Base-by-base conservation (phyloP, 768 basidiomycete species). In the Suillus americanus region DNA sequence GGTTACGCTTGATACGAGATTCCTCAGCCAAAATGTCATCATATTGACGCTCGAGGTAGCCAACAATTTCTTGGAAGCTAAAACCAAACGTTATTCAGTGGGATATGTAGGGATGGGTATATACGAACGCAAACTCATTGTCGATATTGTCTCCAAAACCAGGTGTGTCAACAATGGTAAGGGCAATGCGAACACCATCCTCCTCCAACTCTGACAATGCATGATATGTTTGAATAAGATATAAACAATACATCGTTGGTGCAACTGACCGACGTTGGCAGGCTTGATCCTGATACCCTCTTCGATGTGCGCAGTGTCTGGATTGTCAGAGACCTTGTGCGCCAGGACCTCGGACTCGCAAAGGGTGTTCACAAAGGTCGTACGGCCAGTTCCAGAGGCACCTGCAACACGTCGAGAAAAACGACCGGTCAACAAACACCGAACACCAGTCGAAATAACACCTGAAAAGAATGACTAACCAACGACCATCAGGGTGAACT, bases 71-170 rank as follows among this genome's bases (percentile, higher is more conserved):
- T 77, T 93, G 91, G 80, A 99, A 99, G 62, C 97, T 98, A 69
- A 28, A 63, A 50, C 23, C 64, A 37, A 18, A 41, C 48, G 18
- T 62, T 48, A 62, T 54, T 62, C 60, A 37, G 56, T 25, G 61
- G 51, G 64, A 48, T 25, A 41, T 53, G 65, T 23, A 45, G 12
- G 35, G 51, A 55, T 12, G 14, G 63, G 67, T 64, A 48, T 45
- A 63, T 46, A 85, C 95, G 75, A 78, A 97, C 97, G 94, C 91
- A 75, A 94, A 94, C 79, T 98, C 96, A 72, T 99, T 99, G 83
- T 99, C 95, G 74, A 99, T 97, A 74, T 95, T 96, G 79, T 98
- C 95, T 45, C 97, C 97, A 71, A 99, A 99, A 53, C 97, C 97
- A 63, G 97, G 97, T 1, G 97, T 99, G 76, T 99, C 97, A 35